Percentiles rank a stretch among this genome's conserved stretches.
Evolutionary conservation across 83 land plant genomes (phyloP).

Genomic region (Thuja plicata): DNA sequence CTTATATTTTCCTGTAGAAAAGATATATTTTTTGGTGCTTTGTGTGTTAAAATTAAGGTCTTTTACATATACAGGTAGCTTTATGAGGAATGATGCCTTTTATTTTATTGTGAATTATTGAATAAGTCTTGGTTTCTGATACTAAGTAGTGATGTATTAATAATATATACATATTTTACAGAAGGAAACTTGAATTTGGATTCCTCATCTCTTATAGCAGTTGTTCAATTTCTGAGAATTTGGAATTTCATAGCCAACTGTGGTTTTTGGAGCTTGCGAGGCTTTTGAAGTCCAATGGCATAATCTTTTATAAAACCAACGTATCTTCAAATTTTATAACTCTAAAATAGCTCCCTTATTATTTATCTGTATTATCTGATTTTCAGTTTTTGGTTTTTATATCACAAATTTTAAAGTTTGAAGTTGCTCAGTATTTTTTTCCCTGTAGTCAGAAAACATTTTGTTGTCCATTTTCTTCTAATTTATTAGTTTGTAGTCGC

Average conservation of each 20-base stretch:
- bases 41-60: too few species aligned
- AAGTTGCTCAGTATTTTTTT: background rate
- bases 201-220: conserved; percentile 34
- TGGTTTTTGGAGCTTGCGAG: conserved; percentile 38
- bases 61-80: too few species aligned
- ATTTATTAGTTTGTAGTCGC: background rate
- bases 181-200: conserved; percentile 43
- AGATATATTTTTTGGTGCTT: too few species aligned
- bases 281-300: conserved; percentile 55
- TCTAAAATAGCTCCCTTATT: background rate
- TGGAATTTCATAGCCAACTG: conserved; percentile 20
- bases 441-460: background rate
- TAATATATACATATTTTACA: background rate
- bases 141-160: background rate
- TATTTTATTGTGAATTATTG: background rate
- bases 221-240: conserved; percentile 24
- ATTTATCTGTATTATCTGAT: background rate
- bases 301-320: conserved; percentile 17
- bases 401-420: background rate
- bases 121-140: background rate
- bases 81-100: too few species aligned
- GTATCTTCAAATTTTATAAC: background rate
- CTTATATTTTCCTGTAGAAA: too few species aligned
- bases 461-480: background rate
- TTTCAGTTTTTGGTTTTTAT: too few species aligned